phyloP scores from a whole-genome alignment of 148 eudicot species.

The Rhododendron vialii region DNA sequence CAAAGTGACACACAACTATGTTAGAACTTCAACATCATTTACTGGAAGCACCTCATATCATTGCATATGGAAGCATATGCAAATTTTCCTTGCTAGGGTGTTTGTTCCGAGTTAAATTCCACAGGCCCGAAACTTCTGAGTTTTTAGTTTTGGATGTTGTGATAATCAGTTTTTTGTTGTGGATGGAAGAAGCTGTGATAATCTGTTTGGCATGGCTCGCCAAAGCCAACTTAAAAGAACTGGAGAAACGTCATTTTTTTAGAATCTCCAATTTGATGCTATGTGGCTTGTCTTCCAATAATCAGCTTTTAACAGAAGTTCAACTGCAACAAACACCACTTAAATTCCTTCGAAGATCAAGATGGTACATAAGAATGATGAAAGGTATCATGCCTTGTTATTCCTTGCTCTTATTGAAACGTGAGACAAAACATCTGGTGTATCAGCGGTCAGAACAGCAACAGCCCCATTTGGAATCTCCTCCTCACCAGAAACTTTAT shows the following conservation, averaged over 20 bases:
- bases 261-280: not conserved
- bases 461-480: conserved; percentile 10
- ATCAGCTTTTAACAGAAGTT: not conserved
- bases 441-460: conserved; percentile 7
- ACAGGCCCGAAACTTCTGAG: not conserved
- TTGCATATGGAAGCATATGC: not conserved
- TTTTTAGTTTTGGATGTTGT: not conserved
- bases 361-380: not conserved
- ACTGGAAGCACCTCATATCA: not conserved
- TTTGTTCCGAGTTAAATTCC: not conserved
- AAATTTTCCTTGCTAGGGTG: not conserved
- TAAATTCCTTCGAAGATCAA: not conserved
- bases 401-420: conserved; percentile 10
- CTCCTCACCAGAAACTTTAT: conserved; percentile 13
- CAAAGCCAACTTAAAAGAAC: not conserved
- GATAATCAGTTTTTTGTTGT: not conserved
- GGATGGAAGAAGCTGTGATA: not conserved
- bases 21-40: not conserved
- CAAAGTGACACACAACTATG: not conserved
- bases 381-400: conserved; percentile 4
- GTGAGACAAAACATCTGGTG: conserved; percentile 7
- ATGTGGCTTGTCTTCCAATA: not conserved
- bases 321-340: not conserved
- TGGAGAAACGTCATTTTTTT: not conserved
- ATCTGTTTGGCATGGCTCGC: not conserved